phyloP scores from a whole-genome alignment of 306 rosid genomes.

The Benincasa hispida region DNA sequence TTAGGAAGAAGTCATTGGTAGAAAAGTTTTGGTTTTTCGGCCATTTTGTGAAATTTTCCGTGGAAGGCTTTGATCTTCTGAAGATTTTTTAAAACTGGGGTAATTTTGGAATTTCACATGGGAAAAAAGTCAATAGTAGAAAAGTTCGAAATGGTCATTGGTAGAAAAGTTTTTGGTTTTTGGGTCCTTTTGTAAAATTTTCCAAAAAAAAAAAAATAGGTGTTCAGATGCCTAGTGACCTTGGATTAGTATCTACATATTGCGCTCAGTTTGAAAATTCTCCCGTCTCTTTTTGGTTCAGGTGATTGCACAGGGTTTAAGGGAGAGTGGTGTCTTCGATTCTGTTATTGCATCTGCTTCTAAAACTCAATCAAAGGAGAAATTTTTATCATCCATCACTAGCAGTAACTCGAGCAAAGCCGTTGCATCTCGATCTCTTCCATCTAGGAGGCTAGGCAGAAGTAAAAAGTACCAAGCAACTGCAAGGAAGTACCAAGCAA shows the following conservation, averaged over 20 bases:
- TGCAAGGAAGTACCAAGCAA: conserved; percentile 42
- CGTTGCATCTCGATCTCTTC: conserved; percentile 46
- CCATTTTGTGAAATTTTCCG: too few species aligned
- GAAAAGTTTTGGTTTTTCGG: too few species aligned
- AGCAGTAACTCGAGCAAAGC: conserved; percentile 67
- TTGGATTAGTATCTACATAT: not conserved
- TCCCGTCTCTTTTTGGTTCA: conserved; percentile 13
- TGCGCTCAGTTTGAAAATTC: not conserved
- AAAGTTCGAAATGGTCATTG: too few species aligned
- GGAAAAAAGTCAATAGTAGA: too few species aligned
- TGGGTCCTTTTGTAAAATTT: too few species aligned
- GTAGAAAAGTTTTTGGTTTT: too few species aligned
- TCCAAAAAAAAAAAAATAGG: too few species aligned
- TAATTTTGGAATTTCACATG: too few species aligned
- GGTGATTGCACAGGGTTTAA: conserved; percentile 78
- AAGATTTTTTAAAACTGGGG: too few species aligned
- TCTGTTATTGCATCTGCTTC: conserved; percentile 76
- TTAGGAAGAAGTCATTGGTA: too few species aligned
- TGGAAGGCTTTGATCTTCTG: too few species aligned
- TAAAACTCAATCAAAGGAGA: conserved; percentile 51
- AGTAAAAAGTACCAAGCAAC: conserved; percentile 35
- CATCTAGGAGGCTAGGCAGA: conserved; percentile 45
- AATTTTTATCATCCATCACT: conserved; percentile 53
- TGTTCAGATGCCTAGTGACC: not conserved
- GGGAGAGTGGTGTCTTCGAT: conserved; percentile 85